Evolutionary conservation across 768 basidiomycete genomes (phyloP), one percentile per base, ranked within the genome.

Genomic region (Boletus rubropictus): DNA sequence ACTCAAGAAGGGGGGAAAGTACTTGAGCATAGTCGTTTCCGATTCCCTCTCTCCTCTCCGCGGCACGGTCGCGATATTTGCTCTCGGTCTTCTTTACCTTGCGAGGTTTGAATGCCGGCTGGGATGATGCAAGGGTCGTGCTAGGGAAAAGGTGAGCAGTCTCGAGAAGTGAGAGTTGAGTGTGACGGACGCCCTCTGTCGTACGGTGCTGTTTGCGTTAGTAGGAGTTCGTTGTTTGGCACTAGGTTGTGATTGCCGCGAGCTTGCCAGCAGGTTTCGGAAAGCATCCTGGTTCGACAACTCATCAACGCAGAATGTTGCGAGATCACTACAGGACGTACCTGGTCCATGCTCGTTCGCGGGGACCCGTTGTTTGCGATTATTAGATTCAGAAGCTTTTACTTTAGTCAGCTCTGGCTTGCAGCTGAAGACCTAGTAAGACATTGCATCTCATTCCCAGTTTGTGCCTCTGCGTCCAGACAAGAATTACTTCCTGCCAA

Each of bases 71-170:
- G 27, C 86, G 79, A 57, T 90, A 91, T 51, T 69, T 73, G 15
- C 64, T 59, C 10, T 76, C 76, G 0, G 66, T 50, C 62, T 82
- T 83, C 69, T 83, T 88, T 33, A 90, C 72, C 56, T 84, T 89
- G 41, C 90, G 76, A 10, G 90, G 90, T 57, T 89, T 89, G 66
- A 93, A 92, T 0, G 78, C 74, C 17, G 86, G 79, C 49, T 82
- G 70, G 1, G 78, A 73, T 11, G 78, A 61, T 44, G 74, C 70
- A 18, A 75, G 61, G 4, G 70, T 64, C 61, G 79, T 80, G 46
- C 78, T 79, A 46, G n/a, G 10, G 31, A 31, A 9, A 12, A 18
- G 10, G 11, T 53, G 46, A 50, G 29, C 31, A 29, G 1, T 32
- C 11, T 31, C n/a, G 21, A 40, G 17, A 1, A 25, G 21, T 11